Base-by-base conservation (phyloP, 768 basidiomycete genomes). In the Royoungia palumana region DNA sequence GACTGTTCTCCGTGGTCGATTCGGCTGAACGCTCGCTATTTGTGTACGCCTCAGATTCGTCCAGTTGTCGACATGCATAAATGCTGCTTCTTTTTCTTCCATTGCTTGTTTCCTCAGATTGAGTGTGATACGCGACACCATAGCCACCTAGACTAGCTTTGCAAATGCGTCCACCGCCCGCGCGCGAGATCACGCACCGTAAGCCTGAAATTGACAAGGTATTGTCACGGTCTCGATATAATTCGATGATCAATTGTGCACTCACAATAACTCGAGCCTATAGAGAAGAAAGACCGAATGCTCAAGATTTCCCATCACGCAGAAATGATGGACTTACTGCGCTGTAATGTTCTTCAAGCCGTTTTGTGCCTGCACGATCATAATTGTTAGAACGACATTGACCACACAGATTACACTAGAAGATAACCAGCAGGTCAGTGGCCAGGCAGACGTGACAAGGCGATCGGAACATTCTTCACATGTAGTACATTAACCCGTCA, bases 81-180 rank as follows among this genome's bases (percentile, higher is more conserved):
- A 11, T 5, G 44, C 6, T 2, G 27, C 24, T 10, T 34, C 34
- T 22, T 21, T 16, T 32, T 16, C 32, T 32, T 16, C 38, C 9
- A 17, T 16, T 5, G 27, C 45, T 35, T 62, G 67, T 61, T 76
- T 78, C 63, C 69, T 78, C 10, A 85, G 70, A 60, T 77, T 79
- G 21, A 85, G 72, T 2, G 83, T 84, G 41, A 85, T 84, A 8
- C 83, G 75, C 4, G 81, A 83, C 75, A 84, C 82, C 79, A 84
- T 85, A 0, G 80, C 72, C 11, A 85, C 80, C 65, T 77, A 58
- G 24, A 60, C 17, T 50, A 12, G 17, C 32, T 32, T 41, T 28
- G 6, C 25, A 35, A 45, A 25, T 20, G 49, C 28, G 34, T 30
- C 35, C 35, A 20, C 4, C 22, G 8, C 13, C n/a, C 17, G 10